Evolutionary conservation across 2,329 filamentous ascomycete species (phyloP).

Genomic region (Fusarium nanum): DNA sequence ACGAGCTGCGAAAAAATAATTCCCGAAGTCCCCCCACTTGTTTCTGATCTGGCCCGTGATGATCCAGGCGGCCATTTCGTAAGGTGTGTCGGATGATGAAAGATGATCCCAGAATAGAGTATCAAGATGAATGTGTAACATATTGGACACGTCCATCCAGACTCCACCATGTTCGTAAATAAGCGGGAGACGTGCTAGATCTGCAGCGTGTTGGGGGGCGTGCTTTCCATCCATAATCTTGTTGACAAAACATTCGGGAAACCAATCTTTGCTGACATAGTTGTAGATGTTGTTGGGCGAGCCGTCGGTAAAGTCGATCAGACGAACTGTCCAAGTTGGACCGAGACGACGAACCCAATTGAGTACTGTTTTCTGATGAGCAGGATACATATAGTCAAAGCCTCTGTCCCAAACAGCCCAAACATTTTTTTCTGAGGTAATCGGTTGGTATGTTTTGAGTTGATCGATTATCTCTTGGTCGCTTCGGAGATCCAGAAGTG

Average conservation of each 20-base stretch:
- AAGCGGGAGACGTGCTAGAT: constrained; percentile 58
- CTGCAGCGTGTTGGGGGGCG: constrained; percentile 58
- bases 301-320: constrained; percentile 52
- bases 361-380: constrained; percentile 53
- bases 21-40: constrained; percentile 52
- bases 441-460: constrained; percentile 46
- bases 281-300: constrained; percentile 54
- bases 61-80: constrained; percentile 51
- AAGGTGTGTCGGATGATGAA: constrained; percentile 50
- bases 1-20: constrained; percentile 57
- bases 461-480: constrained; percentile 49
- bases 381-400: constrained; percentile 51
- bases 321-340: constrained; percentile 55
- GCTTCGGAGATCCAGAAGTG: constrained; percentile 43
- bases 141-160: constrained; percentile 58
- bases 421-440: constrained; percentile 57
- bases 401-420: constrained; percentile 60
- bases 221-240: constrained; percentile 55
- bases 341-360: constrained; percentile 58
- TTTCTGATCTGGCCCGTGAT: constrained; percentile 51
- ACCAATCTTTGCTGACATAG: constrained; percentile 48
- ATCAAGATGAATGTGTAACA: constrained; percentile 56
- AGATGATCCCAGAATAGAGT: constrained; percentile 57
- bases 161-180: constrained; percentile 57
- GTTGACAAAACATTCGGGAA: constrained; percentile 40